Base-by-base conservation (phyloP, 352 stramenopile genomes). In the Phytophthora fragariae region DNA sequence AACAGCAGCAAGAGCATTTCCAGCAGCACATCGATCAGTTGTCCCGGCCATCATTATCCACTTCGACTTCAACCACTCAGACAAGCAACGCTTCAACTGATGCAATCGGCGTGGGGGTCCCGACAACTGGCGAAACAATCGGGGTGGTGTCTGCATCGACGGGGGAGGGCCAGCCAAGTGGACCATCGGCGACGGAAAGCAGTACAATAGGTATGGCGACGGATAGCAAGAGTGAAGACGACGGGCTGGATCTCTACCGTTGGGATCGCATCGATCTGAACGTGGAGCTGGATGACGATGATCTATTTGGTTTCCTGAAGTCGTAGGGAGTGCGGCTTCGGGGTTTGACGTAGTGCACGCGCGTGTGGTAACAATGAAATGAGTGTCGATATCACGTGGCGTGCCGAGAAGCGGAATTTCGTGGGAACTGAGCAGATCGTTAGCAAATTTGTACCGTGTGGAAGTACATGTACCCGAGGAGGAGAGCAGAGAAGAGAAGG, bases 301-400 rank as follows among this genome's bases (percentile, higher is more conserved):
- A 97, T 70, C 77, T 97, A 15, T 97, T 97, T 58, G 82, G 87
- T 37, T 97, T 97, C 79, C 63, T 97, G 33, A 93, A 93, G 73
- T 90, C 89, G 57, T 93, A 86, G 77, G 21, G 24, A 11, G 35
- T 9, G 39, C 41, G 12, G 33, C 41, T 65, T 65, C 19, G 53
- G 35, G 53, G 46, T 33, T 62, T 61, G 59, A 70, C 64, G 70
- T 79, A 79, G 54, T 66, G 62, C 53, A 77, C 72, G 54, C 9
- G 57, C 57, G 61, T 77, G 73, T 72, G 68, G 58, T 73, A 75
- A 70, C 59, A 69, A 72, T 79, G 68, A 68, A 70, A 67, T 66
- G 46, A 60, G 65, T 73, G 17, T 52, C 17, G 39, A 46, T 46
- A 27, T 72, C 64, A 57, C 70, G 68, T 66, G 47, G 56, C 41